Evolutionary conservation across 345 rosid species (phyloP), one percentile per base, ranked within the genome.

Genomic region (Eucalyptus cloeziana): DNA sequence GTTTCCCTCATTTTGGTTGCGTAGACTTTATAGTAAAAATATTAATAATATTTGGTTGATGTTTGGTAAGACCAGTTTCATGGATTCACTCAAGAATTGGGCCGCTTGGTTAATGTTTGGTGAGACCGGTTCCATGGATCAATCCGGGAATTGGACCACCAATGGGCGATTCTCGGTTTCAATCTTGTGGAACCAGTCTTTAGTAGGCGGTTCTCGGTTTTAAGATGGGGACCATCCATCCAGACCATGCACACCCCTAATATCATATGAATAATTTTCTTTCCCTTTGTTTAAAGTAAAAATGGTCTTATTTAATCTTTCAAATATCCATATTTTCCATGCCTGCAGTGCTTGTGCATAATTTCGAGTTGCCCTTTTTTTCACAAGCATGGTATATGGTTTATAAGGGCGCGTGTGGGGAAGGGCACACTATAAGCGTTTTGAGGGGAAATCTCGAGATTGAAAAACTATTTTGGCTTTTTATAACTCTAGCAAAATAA

Each of bases 91-190:
- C 25, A 52, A 7, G 58, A 52, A 52, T 52, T 0, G 2, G 2
- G 58, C 5, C 0, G 1, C 24, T 52, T 52, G 25, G 4, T 52
- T 52, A 25, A 52, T 52, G 25, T 52, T 52, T 52, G 25, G 10
- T 52, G 25, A 52, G 58, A 52, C 4, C 1, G 1, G 4, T 8
- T 52, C 2, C 0, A 52, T 52, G 5, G 5, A 52, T 52, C 0
- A 0, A 52, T 52, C 5, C 0, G 0, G 4, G 10, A 52, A 21
- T 52, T 0, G 0, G 25, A 52, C 25, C 4, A 3, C 8, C 24
- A 52, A 52, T 0, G 0, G 0, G 1, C 0, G 56, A 19, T 52
- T 52, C 24, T 4, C 2, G 15, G 5, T 49, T 49, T 49, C 2
- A 49, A 13, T 49, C 4, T 49, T 13, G 50, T 49, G 1, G 50